Evolutionary conservation across 345 rosid species (phyloP), one percentile per base, ranked within the genome.

Genomic region (Populus ilicifolia): DNA sequence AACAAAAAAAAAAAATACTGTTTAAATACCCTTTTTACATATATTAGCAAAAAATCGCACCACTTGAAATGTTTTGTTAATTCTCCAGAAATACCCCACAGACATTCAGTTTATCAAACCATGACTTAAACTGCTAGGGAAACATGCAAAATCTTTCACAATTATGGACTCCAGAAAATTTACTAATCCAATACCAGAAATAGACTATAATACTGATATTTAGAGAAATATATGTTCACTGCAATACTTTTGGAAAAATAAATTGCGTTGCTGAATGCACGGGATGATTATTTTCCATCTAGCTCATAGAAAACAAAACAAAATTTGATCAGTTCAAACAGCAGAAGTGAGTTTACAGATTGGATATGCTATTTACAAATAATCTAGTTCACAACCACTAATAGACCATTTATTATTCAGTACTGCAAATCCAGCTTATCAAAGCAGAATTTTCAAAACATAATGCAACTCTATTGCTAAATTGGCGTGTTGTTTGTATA

Each of bases 381-480:
- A 48, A 75, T 52, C 30, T 50, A 67, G 50, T 64, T 23, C 44
- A 59, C 36, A 75, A 43, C 50, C 41, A 50, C 29, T 20, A 18
- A 64, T 77, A 29, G 36, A 64, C 72, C 25, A 16, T 29, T 64
- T 70, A 18, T 46, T 20, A 71, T 46, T 59, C 38, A 35, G 10
- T 25, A 9, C 50, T 6, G 73, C 75, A 54, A 33, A 39, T 73
- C 54, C 76, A 23, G 44, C 20, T 2, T 29, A 33, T 10, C 30
- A 13, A 23, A 5, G 50, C 36, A 23, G 66, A 77, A 63, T 41
- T 84, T 30, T 38, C 52, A 70, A 70, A 70, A 63, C 29, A 56
- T 17, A 69, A 54, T 77, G 63, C 67, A 59, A 29, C 67, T 25
- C 46, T 17, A 54, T 21, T 46, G 56, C 66, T 35, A 72, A 54